These are phyloP conservation scores for Dipteronia dyeriana DNA, from an alignment of 345 rosid species.

Conservation along the genomic window DNA sequence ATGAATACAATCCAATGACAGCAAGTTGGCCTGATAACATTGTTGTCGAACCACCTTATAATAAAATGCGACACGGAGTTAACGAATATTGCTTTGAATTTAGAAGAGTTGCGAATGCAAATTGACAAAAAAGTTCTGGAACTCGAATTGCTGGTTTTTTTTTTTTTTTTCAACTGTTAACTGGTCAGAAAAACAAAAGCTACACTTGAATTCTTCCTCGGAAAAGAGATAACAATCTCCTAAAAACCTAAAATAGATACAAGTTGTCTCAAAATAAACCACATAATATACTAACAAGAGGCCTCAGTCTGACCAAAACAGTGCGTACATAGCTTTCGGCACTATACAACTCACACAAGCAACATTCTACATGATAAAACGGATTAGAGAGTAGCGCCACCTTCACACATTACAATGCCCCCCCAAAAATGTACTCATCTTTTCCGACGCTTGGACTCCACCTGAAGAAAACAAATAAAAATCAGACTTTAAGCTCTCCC, in stretches of 20 bases:
- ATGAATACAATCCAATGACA: not conserved
- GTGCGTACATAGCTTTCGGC: slow-evolving; percentile 15
- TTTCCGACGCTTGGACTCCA: slow-evolving; percentile 54
- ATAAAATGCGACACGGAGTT: too few species aligned
- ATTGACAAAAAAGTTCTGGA: too few species aligned
- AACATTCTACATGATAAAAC: slow-evolving; percentile 26
- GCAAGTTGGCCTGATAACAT: not conserved
- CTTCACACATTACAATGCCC: slow-evolving; percentile 18
- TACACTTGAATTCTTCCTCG: slow-evolving; percentile 11
- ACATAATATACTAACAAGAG: slow-evolving; percentile 21
- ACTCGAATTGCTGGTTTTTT: too few species aligned
- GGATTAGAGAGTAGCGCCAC: slow-evolving; percentile 2
- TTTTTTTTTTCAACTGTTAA: not conserved
- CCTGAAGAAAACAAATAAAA: not conserved
- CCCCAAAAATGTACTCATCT: slow-evolving; percentile 32
- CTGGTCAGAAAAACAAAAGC: not conserved
- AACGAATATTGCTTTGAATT: too few species aligned
- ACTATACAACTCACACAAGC: slow-evolving; percentile 46
- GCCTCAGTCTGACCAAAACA: slow-evolving; percentile 29
- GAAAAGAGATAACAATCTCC: not conserved
- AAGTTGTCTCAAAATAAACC: slow-evolving; percentile 28
- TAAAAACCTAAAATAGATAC: slow-evolving; percentile 20
- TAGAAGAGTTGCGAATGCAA: too few species aligned
- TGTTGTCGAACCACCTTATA: not conserved
- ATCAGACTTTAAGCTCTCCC: not conserved